Evolutionary conservation across 768 basidiomycete species (phyloP).

Genomic region (Lanmaoa pseudosensibilis): DNA sequence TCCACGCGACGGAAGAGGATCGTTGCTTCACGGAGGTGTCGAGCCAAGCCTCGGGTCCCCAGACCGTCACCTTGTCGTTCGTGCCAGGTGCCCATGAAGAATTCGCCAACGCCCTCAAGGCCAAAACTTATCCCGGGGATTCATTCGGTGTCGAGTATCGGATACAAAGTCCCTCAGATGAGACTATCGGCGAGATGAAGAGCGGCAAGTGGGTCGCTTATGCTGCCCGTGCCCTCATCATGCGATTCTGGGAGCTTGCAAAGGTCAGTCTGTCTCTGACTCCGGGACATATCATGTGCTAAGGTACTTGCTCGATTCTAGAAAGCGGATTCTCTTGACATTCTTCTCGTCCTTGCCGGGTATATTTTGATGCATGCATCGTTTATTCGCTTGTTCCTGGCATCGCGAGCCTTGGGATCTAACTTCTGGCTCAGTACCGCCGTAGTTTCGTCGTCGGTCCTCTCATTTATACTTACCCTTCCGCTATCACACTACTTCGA

Average conservation of each 20-base stretch:
- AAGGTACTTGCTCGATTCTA: conserved; percentile 33
- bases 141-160: conserved; percentile 49
- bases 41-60: conserved; percentile 36
- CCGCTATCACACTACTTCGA: conserved; percentile 72
- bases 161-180: conserved; percentile 46
- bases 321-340: conserved; percentile 96
- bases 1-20: conserved; percentile 33
- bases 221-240: conserved; percentile 68
- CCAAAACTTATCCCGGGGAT: conserved; percentile 35
- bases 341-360: conserved; percentile 88
- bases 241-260: conserved; percentile 84
- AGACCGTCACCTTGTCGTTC: conserved; percentile 53
- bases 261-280: conserved; percentile 49
- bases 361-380: conserved; percentile 96
- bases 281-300: background rate
- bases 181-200: conserved; percentile 68
- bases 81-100: conserved; percentile 48
- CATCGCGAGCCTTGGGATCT: conserved; percentile 82
- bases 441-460: conserved; percentile 75
- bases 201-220: conserved; percentile 89
- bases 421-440: conserved; percentile 69
- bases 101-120: conserved; percentile 44
- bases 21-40: conserved; percentile 44
- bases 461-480: conserved; percentile 83
- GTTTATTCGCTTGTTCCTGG: conserved; percentile 87